Evolutionary conservation across 2,329 filamentous ascomycete species (phyloP).

Genomic region (Fusarium fujikuroi): DNA sequence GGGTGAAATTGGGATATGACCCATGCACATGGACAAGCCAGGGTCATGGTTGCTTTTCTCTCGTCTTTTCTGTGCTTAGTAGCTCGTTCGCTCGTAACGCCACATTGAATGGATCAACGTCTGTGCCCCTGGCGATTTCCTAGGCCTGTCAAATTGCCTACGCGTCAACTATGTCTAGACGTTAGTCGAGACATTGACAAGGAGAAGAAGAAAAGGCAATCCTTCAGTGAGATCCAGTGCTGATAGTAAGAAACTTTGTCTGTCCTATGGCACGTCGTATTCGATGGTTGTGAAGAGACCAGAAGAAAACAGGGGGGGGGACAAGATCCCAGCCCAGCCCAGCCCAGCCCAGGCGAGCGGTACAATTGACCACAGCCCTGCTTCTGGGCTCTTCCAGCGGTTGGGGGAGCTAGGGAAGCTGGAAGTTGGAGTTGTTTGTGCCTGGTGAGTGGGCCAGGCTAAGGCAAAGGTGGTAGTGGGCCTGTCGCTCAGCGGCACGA

Average conservation of each 20-base stretch:
- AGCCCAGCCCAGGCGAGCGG: conserved; percentile 22
- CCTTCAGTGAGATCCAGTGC: conserved; percentile 4
- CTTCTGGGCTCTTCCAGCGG: not conserved
- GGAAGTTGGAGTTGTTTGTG: conserved; percentile 17
- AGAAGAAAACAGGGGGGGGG: conserved; percentile 10
- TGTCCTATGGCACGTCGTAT: not conserved
- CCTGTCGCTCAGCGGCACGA: conserved; percentile 17
- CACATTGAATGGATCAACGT: conserved; percentile 31
- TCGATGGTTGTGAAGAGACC: conserved; percentile 1
- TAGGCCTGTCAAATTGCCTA: not conserved
- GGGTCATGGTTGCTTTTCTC: not conserved
- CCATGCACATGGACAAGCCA: conserved; percentile 34
- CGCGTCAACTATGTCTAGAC: not conserved
- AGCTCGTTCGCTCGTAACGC: conserved; percentile 39
- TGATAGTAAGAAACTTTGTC: not conserved
- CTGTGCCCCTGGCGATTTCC: conserved; percentile 28
- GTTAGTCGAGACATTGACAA: not conserved
- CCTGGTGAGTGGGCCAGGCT: conserved; percentile 18
- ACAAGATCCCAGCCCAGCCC: not conserved
- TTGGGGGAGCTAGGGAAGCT: conserved; percentile 24
- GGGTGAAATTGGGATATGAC: conserved; percentile 15
- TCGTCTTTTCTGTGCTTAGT: conserved; percentile 23
- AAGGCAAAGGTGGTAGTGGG: conserved; percentile 1
- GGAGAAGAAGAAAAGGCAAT: conserved; percentile 1
- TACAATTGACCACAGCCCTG: conserved; percentile 2